Conservation (phyloP, 2,329 filamentous ascomycete genomes). For the Neofusicoccum kwambonambiense region DNA sequence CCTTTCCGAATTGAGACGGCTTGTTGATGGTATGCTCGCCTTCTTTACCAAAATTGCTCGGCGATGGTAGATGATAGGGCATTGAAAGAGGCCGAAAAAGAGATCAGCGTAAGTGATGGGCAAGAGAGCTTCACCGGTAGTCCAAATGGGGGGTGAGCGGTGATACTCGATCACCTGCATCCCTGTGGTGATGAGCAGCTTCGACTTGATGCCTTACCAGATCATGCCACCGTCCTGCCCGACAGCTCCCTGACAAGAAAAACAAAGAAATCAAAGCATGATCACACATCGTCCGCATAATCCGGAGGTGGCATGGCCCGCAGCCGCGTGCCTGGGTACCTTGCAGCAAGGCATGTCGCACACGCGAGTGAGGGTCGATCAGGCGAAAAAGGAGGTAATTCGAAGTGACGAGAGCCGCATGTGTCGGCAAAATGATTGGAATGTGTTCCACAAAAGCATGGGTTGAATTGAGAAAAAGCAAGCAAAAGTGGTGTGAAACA, state of each 20-base stretch:
- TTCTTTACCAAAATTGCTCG: background rate
- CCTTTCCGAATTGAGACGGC: background rate
- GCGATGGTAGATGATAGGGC: background rate
- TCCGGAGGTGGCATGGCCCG: background rate
- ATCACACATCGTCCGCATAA: background rate
- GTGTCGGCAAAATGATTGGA: background rate
- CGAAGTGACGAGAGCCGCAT: constrained; percentile 2
- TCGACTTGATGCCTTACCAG: background rate
- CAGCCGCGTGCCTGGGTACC: constrained; percentile 3
- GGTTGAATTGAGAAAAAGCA: background rate
- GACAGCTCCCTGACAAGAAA: background rate
- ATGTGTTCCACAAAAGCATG: background rate
- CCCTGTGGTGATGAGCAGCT: background rate
- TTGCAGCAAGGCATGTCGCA: background rate
- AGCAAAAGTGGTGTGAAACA: background rate
- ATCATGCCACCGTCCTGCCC: constrained; percentile 1
- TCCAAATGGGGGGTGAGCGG: background rate
- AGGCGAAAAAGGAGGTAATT: background rate
- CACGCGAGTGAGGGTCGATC: background rate
- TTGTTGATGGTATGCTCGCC: background rate
- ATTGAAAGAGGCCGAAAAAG: no score
- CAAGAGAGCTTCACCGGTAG: background rate
- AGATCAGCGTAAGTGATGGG: background rate
- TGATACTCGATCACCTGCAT: background rate
- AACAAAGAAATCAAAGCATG: background rate